Conservation (phyloP, 2,329 filamentous ascomycete genomes). For the Neonectria faginata region DNA sequence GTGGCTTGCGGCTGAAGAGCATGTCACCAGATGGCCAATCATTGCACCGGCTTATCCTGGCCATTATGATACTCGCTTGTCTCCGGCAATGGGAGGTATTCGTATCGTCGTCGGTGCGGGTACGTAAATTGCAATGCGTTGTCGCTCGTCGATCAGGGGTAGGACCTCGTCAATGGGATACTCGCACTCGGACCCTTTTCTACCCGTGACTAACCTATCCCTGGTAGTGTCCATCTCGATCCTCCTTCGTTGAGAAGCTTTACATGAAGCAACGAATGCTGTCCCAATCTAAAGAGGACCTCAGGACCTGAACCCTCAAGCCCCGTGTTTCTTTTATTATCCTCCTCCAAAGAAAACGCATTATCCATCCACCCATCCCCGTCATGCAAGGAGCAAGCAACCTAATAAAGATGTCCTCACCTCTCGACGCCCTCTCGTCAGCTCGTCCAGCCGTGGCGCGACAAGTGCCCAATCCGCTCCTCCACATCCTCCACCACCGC, state of each 20-base stretch:
- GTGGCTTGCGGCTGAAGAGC: conserved; percentile 6
- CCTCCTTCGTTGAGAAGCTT: neutral
- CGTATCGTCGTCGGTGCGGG: neutral
- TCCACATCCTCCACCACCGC: neutral
- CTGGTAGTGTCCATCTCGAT: neutral
- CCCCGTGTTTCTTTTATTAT: neutral
- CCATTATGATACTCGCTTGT: neutral
- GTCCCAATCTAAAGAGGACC: neutral
- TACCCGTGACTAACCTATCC: neutral
- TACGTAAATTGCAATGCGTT: neutral
- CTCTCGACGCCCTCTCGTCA: neutral
- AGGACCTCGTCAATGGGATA: neutral
- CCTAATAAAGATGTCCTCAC: neutral
- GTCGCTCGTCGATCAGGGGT: neutral
- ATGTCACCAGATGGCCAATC: neutral
- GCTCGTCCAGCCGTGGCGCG: neutral
- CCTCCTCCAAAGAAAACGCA: neutral
- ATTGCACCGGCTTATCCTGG: neutral
- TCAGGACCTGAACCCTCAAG: neutral
- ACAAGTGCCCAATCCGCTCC: neutral
- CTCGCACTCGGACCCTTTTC: neutral
- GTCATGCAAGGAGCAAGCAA: neutral
- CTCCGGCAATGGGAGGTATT: neutral
- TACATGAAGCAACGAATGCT: neutral
- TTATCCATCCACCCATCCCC: neutral